These are phyloP conservation scores for Schizochytrium sp. DNA, from an alignment of 108 stramenopile species.

Conservation along the genomic window DNA sequence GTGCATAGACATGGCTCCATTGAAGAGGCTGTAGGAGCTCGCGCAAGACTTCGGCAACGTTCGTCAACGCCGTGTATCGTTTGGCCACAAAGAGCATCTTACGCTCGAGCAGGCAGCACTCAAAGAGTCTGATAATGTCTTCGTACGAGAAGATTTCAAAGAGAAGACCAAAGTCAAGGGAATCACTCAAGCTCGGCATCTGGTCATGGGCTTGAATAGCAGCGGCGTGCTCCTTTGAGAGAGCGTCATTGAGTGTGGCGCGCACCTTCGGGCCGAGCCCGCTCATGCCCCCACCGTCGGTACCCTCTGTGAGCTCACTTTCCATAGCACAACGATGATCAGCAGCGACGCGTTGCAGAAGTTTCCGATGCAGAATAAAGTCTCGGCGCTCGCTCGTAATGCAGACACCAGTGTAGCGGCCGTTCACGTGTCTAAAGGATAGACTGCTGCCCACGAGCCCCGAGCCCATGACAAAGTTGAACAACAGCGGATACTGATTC, in stretches of 20 bases:
- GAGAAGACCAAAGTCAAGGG: background rate
- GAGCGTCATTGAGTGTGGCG: too few species aligned
- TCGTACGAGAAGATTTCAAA: background rate
- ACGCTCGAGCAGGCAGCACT: conserved; percentile 7
- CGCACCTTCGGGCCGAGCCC: too few species aligned
- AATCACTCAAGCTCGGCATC: background rate
- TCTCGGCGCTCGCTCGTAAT: background rate
- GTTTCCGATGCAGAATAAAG: background rate
- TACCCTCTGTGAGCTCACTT: too few species aligned
- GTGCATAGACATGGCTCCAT: conserved; percentile 20
- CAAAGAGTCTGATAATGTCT: background rate
- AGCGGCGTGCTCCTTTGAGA: too few species aligned
- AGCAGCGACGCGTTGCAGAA: background rate
- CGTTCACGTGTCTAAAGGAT: background rate
- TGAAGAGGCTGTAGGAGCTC: background rate
- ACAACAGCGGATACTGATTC: background rate
- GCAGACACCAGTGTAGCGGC: background rate
- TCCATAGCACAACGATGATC: too few species aligned
- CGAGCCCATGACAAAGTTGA: conserved; percentile 1
- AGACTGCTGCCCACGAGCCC: background rate
- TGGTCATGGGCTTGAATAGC: too few species aligned
- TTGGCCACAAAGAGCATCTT: background rate
- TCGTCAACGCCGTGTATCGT: background rate
- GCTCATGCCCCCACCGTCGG: too few species aligned
- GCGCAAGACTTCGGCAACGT: background rate